phyloP scores from a whole-genome alignment of 176 grass and related monocot species.

The Ananas comosus region DNA sequence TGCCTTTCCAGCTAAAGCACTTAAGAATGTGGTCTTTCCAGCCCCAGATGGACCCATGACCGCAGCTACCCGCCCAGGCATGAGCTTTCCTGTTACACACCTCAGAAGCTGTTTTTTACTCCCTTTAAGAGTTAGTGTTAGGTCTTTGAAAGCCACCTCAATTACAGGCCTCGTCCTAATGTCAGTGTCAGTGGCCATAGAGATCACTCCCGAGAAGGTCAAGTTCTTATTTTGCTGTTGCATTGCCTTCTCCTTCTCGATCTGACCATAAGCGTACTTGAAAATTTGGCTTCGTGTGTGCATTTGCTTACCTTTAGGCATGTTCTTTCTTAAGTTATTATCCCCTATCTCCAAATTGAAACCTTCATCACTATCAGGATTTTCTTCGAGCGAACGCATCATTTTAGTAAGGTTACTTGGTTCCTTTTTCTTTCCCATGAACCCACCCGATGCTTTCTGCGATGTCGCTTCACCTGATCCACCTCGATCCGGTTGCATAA shows the following conservation, averaged over 20 bases:
- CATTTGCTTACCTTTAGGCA: conserved; percentile 55
- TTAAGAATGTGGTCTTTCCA: conserved; percentile 87
- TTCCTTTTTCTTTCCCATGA: conserved; percentile 32
- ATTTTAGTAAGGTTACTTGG: conserved; percentile 48
- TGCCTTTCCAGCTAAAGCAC: conserved; percentile 74
- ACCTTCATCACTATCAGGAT: conserved; percentile 50
- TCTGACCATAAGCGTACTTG: conserved; percentile 85
- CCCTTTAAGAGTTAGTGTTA: conserved; percentile 75
- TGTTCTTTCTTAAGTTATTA: conserved; percentile 57
- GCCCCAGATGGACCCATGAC: conserved; percentile 95
- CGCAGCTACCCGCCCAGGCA: conserved; percentile 67
- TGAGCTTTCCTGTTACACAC: conserved; percentile 75
- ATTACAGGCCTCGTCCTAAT: conserved; percentile 49
- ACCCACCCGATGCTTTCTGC: conserved; percentile 13
- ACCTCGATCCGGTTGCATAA: conserved; percentile 18
- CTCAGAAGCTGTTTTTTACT: conserved; percentile 74
- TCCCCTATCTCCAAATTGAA: conserved; percentile 68
- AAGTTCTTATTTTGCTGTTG: conserved; percentile 65
- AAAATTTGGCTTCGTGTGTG: conserved; percentile 89
- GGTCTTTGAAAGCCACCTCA: conserved; percentile 76
- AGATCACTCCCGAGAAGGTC: conserved; percentile 78
- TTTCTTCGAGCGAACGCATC: conserved; percentile 53
- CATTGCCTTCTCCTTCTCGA: conserved; percentile 89
- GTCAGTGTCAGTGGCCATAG: conserved; percentile 70
- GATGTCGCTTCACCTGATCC: conserved; percentile 18